Conservation (phyloP, 768 basidiomycete genomes). For the Porpolomopsis calyptriformis region DNA sequence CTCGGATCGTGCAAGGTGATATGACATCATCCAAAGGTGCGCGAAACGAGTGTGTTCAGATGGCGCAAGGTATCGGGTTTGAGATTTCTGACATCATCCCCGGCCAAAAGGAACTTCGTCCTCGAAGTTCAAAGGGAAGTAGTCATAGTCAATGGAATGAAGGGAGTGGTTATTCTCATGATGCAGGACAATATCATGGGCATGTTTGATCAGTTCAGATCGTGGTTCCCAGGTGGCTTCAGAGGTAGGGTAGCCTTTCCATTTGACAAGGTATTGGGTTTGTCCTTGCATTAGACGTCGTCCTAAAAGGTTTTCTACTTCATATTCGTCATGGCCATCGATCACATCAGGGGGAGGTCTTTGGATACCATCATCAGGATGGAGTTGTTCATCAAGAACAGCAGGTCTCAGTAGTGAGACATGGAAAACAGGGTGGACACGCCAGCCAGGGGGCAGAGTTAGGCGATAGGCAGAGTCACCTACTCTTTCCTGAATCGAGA, state of each 20-base stretch:
- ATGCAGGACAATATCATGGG: neutral
- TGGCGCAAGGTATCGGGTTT: too few relatives aligned
- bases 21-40: too few relatives aligned
- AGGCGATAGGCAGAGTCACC: constrained; percentile 13
- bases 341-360: neutral
- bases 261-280: neutral
- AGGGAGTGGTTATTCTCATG: too few relatives aligned
- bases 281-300: neutral
- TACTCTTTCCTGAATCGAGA: constrained; percentile 14
- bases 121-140: too few relatives aligned
- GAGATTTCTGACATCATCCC: too few relatives aligned
- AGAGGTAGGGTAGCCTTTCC: neutral
- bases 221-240: constrained; percentile 1
- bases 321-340: neutral
- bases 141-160: too few relatives aligned
- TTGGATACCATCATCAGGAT: too few relatives aligned
- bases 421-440: neutral
- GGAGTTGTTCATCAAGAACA: too few relatives aligned
- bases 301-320: neutral
- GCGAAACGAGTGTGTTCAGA: too few relatives aligned
- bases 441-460: constrained; percentile 13
- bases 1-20: too few relatives aligned
- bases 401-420: neutral
- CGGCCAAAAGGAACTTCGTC: too few relatives aligned
- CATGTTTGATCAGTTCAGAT: neutral